phyloP scores from a whole-genome alignment of 1,284 basidiomycete genomes.

The Sutorius eximius region DNA sequence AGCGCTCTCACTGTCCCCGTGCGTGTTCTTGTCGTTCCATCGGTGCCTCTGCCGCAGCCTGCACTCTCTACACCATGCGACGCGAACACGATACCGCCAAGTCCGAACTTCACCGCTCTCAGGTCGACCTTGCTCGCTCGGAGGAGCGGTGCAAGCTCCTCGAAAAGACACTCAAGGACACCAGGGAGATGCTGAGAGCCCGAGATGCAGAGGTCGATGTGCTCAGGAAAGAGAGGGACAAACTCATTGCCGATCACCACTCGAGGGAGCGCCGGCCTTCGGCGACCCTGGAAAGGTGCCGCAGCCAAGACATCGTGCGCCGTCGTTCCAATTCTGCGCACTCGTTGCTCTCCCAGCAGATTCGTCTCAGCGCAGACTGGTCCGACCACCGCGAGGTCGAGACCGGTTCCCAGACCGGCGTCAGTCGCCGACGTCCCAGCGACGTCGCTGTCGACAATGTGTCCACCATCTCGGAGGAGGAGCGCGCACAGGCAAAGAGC shows the following conservation, averaged over 20 bases:
- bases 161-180: conserved; percentile 57
- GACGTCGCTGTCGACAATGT: conserved; percentile 25
- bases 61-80: conserved; percentile 47
- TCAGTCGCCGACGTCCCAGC: conserved; percentile 11
- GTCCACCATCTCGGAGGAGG: conserved; percentile 44
- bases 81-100: conserved; percentile 58
- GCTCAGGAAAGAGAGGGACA: conserved; percentile 47
- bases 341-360: conserved; percentile 32
- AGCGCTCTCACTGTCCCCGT: conserved; percentile 35
- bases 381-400: conserved; percentile 27
- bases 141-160: conserved; percentile 61
- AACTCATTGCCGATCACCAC: conserved; percentile 24
- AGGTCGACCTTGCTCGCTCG: conserved; percentile 52
- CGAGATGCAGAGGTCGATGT: conserved; percentile 58
- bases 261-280: conserved; percentile 30
- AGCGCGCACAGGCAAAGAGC: conserved; percentile 48
- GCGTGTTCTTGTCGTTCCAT: conserved; percentile 40
- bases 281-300: conserved; percentile 21
- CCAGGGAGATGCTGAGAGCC: conserved; percentile 46
- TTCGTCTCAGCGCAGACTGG: conserved; percentile 36
- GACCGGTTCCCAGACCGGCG: conserved; percentile 13
- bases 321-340: conserved; percentile 32
- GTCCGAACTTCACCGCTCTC: conserved; percentile 53
- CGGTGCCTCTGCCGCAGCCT: conserved; percentile 32
- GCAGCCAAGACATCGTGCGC: conserved; percentile 31